Evolutionary conservation across 108 stramenopile species (phyloP), one percentile per base, ranked within the genome.

Genomic region (Mediolabrus comicus): DNA sequence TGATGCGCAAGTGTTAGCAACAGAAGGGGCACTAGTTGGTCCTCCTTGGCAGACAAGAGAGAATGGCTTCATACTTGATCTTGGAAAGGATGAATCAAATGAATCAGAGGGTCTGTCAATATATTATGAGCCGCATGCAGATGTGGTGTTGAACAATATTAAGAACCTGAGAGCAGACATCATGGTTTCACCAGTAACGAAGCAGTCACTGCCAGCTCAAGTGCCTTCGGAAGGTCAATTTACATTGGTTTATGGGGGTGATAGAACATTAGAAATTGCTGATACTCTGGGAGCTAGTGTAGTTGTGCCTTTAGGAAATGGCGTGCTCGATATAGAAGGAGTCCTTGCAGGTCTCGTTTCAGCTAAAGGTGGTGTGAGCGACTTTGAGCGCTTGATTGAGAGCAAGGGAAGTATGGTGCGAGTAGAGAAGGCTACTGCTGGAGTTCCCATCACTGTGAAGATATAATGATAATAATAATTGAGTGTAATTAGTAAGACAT

Each of bases 41-140:
- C 84, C 84, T 25, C 84, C 84, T 5, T 85, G 84, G 84, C 84
- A 82, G 34, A 52, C n/a, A 34, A 64, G 81, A 14, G 84, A 85
- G 58, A 79, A 79, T 53, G 84, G 84, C 26, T 82, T 63, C 32
- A 19, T 82, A 11, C 38, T 82, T 57, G 51, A 65, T 58, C 22
- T 72, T 19, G 35, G 41, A 51, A 58, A 62, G 12, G n/a, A 68
- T 17, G 67, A 22, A 32, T n/a, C n/a, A n/a, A 49, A 22, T 49
- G 46, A 49, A 22, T 22, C 9, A 8, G 51, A 54, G 22, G 38
- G 31, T 13, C 31, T 67, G n/a, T 75, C 77, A 19, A 51, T 85
- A 7, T 85, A 85, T 53, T 79, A 79, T 22, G 84, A 85, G 36
- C 84, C 84, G 4, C 84, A 85, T 35, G 81, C 61, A 14, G 84